Conservation (phyloP, 2,329 filamentous ascomycete species). For the Ophiocordyceps camponoti-rufipedis region DNA sequence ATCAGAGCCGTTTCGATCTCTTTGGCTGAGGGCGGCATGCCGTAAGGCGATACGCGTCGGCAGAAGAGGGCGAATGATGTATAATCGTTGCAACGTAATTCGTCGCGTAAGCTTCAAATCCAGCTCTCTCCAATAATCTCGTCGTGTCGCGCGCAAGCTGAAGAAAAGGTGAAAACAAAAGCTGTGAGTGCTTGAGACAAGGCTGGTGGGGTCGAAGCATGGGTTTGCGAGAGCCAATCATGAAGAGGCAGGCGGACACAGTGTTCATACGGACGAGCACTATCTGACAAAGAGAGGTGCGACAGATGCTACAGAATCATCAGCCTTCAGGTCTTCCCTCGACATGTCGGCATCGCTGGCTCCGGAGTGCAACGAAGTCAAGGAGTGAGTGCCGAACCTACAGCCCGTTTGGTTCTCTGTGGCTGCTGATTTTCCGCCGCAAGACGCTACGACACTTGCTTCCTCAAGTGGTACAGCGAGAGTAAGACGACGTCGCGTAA, state of each 20-base stretch:
- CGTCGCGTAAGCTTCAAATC: not conserved
- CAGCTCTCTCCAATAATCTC: too few species aligned
- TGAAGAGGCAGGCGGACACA: too few species aligned
- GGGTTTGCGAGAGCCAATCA: too few species aligned
- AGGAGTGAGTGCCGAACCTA: conserved; percentile 48
- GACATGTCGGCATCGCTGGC: conserved; percentile 78
- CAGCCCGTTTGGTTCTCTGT: not conserved
- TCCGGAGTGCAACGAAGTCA: conserved; percentile 85
- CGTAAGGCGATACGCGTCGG: not conserved
- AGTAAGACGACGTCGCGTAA: conserved; percentile 38
- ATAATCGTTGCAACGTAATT: too few species aligned
- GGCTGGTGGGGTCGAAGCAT: too few species aligned
- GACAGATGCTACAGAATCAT: too few species aligned
- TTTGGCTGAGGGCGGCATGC: conserved; percentile 23
- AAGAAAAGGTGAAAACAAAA: not conserved
- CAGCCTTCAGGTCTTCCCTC: not conserved
- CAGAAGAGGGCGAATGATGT: not conserved
- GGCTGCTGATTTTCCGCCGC: not conserved
- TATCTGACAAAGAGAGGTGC: too few species aligned
- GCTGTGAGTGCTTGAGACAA: not conserved
- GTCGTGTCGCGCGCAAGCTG: too few species aligned
- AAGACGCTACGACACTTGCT: conserved; percentile 91
- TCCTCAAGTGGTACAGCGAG: conserved; percentile 98
- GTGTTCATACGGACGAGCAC: too few species aligned
- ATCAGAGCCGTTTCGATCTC: conserved; percentile 26